Base-by-base conservation (phyloP, 805 yeast species). In the Teunomyces pallodes region DNA sequence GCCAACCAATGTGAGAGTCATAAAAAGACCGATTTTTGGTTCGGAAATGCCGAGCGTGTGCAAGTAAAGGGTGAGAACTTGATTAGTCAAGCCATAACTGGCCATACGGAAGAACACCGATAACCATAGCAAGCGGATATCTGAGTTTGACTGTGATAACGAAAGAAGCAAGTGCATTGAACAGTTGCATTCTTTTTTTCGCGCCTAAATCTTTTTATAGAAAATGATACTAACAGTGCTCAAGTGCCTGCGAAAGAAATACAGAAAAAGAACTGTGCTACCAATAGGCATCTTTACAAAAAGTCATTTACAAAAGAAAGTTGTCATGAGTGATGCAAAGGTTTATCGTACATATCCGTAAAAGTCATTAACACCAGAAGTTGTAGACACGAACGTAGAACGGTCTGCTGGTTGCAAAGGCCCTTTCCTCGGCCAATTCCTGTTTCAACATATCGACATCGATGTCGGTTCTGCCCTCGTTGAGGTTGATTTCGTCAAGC, bases 1-100 rank as follows among this genome's bases (percentile, higher is more conserved):
- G 1, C 96, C 96, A 2, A 84, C 63, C 57, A 90, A 69, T 0
- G 96, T 89, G 46, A 84, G 67, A 0, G 95, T 79, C 96, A 90
- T 89, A 62, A 90, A 90, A 36, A 81, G 51, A 4, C 96, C 96
- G 45, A 88, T 84, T 30, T 70, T 61, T 1, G 79, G 60, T 50
- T 86, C 88, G 0, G 79, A 57, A 39, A 86, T 74, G 3, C 74
- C 76, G 7, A 86, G 62, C 4, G 76, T 72, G 42, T 76, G 78
- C 36, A 90, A 72, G 53, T 82, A 87, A 9, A 87, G 73, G 0
- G 91, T 84, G 40, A 90, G 66, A 6, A 89, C 83, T 68, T 89
- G 90, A 58, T 88, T 88, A 10, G 92, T 84, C 46, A 86, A 69
- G 3, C 96, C 95, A 59, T 83, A 90, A 2, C 92, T 84, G 42